Base-by-base conservation (phyloP, 2,329 filamentous ascomycete species). In the Cladophialophora psammophila region DNA sequence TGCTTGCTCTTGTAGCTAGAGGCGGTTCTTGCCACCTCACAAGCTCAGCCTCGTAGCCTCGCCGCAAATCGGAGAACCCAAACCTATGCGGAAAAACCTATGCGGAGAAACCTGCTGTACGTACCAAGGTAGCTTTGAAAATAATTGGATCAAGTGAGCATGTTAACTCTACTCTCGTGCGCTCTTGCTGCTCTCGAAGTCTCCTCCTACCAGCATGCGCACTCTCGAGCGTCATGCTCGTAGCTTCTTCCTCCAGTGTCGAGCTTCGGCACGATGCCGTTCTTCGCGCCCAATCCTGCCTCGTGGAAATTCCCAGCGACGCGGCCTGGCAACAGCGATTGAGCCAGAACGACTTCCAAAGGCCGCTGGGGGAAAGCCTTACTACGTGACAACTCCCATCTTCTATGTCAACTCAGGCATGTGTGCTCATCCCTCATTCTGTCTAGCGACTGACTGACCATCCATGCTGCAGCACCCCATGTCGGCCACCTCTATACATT, bases 401-500 rank as follows among this genome's bases (percentile, higher is more conserved):
- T 99, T 98, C 83, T 99, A 99, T 80, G 95, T 99, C 82, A 99
- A 99, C 86, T 92, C 94, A 63, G 89, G 92, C 94, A 82, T 73
- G 82, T 72, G 61, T 35, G 60, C 63, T 34, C 45, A n/a, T 31
- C 18, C 15, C 31, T 2, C 10, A 5, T 35, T 35, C 12, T 6
- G 12, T n/a, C 18, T n/a, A 54, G 18, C 54, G 35, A 18, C 40
- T 50, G 5, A 64, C 59, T 68, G 15, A 66, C 36, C 34, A 9
- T 26, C 34, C 20, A 55, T 32, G n/a, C n/a, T 48, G 36, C 72
- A 94, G 93, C 92, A 54, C 95, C 95, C 59, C 95, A 99, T 82
- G 88, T 98, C 70, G 95, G 95, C 53, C 95, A 99, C 79, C 84
- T 99, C 67, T 98, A 97, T 78, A 92, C 91, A 50, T 94, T 98